A percentile compares a stretch with the other conserved stretches of the same genome.
Evolutionary conservation across 2,329 filamentous ascomycete genomes (phyloP).

Genomic region (Cercospora sp.): DNA sequence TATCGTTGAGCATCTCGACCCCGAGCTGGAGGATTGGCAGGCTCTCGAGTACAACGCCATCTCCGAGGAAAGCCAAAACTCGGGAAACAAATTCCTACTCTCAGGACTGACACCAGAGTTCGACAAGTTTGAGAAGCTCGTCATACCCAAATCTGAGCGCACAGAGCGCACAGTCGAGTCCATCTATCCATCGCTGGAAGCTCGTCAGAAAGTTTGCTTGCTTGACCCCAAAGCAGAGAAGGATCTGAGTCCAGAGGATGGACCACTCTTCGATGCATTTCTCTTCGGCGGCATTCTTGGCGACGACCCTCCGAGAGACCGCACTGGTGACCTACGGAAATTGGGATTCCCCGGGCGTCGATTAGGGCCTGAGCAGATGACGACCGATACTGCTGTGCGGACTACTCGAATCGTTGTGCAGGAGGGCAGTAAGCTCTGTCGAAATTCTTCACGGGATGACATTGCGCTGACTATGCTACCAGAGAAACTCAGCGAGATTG

Average conservation of each 20-base stretch:
- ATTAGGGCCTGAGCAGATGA: slow-evolving; percentile 94
- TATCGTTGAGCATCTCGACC: slow-evolving; percentile 95
- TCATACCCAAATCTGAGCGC: slow-evolving; percentile 22
- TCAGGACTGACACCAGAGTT: slow-evolving; percentile 53
- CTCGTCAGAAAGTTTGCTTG: slow-evolving; percentile 78
- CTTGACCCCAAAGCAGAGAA: slow-evolving; percentile 80
- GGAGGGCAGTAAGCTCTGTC: slow-evolving; percentile 64
- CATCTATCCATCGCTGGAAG: slow-evolving; percentile 62
- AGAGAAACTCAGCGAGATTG: slow-evolving; percentile 77
- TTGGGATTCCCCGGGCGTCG: slow-evolving; percentile 88
- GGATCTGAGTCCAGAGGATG: slow-evolving; percentile 82
- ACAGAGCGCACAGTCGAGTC: slow-evolving; percentile 69
- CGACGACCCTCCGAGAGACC: slow-evolving; percentile 58
- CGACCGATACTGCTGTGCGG: slow-evolving; percentile 92
- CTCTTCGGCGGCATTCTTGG: slow-evolving; percentile 92
- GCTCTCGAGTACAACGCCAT: slow-evolving; percentile 89
- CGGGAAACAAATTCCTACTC: slow-evolving; percentile 54
- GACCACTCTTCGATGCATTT: slow-evolving; percentile 80
- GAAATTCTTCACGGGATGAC: neutral
- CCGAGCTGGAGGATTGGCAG: slow-evolving; percentile 91
- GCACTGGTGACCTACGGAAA: slow-evolving; percentile 90
- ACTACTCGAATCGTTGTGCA: slow-evolving; percentile 89
- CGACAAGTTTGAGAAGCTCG: slow-evolving; percentile 43
- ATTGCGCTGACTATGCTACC: slow-evolving; percentile 15
- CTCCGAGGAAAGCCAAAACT: slow-evolving; percentile 71